Evolutionary conservation across 2,329 filamentous ascomycete genomes (phyloP), one percentile per base, ranked within the genome.

Genomic region (Macrophomina phaseolina): DNA sequence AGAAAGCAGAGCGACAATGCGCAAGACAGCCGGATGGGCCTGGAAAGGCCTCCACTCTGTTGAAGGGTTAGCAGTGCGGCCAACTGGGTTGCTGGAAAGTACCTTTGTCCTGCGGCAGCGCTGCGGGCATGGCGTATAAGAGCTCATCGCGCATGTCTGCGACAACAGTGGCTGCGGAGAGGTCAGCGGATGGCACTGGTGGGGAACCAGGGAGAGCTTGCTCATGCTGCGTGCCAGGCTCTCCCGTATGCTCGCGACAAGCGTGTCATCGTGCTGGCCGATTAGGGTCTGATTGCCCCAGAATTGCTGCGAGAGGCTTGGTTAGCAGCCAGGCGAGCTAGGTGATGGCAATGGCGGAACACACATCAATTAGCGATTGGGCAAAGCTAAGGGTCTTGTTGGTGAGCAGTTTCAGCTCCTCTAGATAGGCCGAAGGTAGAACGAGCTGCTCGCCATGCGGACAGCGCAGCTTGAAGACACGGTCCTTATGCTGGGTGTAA

Each of bases 1-100:
- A 0, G 81, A 83, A 0, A 81, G 77, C 67, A 79, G 80, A 56
- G 80, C 81, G 1, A 85, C 79, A 51, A 85, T 80, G 18, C 80
- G 79, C 2, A 83, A 75, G 5, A 85, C 46, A 18, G 46, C 46
- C 7, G 46, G 46, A 8, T 49, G 46, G 46, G 46, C 46, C 46
- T 49, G 46, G 12, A 49, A 49, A 6, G 46, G 46, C 18, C n/a
- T 49, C 46, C 46, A 49, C 7, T 49, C 46, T 49, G 18, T 8
- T 11, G 5, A 38, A n/a, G 28, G 18, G 46, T 49, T 8, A 49
- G 46, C 46, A 28, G 18, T 49, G 46, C 46, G 46, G 46, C 46
- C 11, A 28, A 18, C 18, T 11, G 46, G 46, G 18, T 18, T 49
- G 5, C 6, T 30, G 46, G 46, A 12, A 11, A n/a, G 8, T 28